Base-by-base conservation (phyloP, 176 grass and related monocot genomes). In the Raddia guianensis region DNA sequence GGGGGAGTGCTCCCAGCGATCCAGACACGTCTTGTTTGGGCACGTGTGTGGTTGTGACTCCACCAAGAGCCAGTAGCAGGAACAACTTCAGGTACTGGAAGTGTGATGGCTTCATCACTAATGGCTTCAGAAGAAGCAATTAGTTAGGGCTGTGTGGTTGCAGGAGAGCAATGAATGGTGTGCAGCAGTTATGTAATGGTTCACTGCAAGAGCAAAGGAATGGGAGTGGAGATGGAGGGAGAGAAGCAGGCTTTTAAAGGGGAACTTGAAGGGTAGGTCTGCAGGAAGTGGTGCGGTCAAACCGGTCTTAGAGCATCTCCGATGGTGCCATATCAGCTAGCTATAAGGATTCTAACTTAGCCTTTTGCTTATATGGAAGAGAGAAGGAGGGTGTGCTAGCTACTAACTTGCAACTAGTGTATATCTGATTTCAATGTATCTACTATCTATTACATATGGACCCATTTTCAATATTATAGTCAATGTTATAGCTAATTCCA, bases 171-270 rank as follows among this genome's bases (percentile, higher is more conserved):
- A 77, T 18, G 78, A 63, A 80, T 34, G 63, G 54, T 58, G 59
- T 66, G 21, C 19, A 57, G 44, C 63, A 40, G 37, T 2, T 0
- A 40, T 40, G 33, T 52, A 47, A 46, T 76, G 34, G 63, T 82
- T 82, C 60, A 50, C 79, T 59, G 66, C 68, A 21, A 76, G 78
- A 67, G 66, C 52, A 68, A 49, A 86, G 58, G 49, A 53, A 55
- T 83, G 86, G 45, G 82, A 78, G 40, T 83, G 49, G 40, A 90
- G 64, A 70, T 68, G 49, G 42, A 70, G 83, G 66, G 82, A 84
- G 54, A 83, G 88, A 88, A 75, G 90, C 37, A 40, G 88, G 83
- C 72, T 85, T 97, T 89, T 97, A 93, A 89, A 97, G 91, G 77
- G n/a, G 27, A 32, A 80, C 53, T 51, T 43, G 16, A 53, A 74